phyloP scores from a whole-genome alignment of 345 rosid genomes.

The Hibiscus mutabilis region DNA sequence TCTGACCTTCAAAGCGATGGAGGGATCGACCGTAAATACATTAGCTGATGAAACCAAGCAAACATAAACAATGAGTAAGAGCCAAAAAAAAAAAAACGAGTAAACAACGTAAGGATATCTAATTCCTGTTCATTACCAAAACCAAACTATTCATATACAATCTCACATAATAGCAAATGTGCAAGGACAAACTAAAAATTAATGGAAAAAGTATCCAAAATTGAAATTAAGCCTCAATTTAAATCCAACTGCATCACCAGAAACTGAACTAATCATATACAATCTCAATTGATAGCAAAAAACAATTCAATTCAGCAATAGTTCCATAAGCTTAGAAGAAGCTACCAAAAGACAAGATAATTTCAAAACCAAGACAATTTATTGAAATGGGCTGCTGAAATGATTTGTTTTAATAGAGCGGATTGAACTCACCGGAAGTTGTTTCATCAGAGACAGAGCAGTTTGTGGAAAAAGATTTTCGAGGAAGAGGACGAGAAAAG shows the following conservation, averaged over 20 bases:
- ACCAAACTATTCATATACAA: background rate
- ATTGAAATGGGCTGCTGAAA: background rate
- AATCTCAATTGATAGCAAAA: background rate
- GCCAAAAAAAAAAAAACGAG: background rate
- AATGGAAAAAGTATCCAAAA: background rate
- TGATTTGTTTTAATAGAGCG: background rate
- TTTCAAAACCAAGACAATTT: background rate
- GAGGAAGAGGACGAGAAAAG: background rate
- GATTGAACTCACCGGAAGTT: conserved; percentile 12
- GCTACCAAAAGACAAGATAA: background rate
- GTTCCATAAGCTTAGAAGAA: background rate
- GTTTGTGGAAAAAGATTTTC: background rate
- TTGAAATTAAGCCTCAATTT: background rate
- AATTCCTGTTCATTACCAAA: conserved; percentile 2
- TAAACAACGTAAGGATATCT: background rate
- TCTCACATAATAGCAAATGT: background rate
- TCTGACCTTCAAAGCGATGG: conserved; percentile 8
- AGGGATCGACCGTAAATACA: conserved; percentile 5
- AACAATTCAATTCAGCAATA: background rate
- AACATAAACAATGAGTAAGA: background rate
- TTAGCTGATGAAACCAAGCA: conserved; percentile 2
- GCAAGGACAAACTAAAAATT: background rate
- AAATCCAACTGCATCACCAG: background rate
- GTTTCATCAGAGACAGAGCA: conserved; percentile 11
- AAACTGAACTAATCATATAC: background rate